Base-by-base conservation (phyloP, 331 rosid species). In the Pyracantha coccinea region DNA sequence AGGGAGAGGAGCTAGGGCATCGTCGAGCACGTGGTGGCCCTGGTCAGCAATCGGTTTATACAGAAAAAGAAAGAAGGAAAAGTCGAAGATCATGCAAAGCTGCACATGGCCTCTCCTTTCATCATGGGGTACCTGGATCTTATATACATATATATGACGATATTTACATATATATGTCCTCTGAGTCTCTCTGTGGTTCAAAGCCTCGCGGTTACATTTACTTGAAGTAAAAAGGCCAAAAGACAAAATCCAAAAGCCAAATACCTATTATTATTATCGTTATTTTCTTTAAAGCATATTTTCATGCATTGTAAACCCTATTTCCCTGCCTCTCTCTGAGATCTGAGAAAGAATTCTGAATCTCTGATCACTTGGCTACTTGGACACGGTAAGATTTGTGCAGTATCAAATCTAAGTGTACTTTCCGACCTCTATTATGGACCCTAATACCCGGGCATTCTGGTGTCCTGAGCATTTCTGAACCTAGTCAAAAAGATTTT, bases 31-130 rank as follows among this genome's bases (percentile, higher is more conserved):
- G 74, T 70, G 74, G 45, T 52, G 45, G 62, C 45, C 17, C 74
- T 67, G 33, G 17, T 68, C 38, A 45, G 1, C 58, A 28, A 38
- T 15, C 28, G 38, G 60, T 31, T 71, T 71, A 53, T 33, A 53
- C 50, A 53, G 8, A 53, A 55, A 55, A 59, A 59, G 31, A 59
- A 15, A 61, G 4, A 29, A 7, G 19, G 15, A 29, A 72, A 72
- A 72, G 67, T 72, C 68, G 68, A 38, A 24, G 57, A 57, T 27
- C 57, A 58, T 53, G 75, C 52, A 54, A 38, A 38, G 70, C 70
- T 7, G 50, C 76, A 72, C 68, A 72, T 58, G 76, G 57, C 66
- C 45, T 23, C 52, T 38, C 11, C 75, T 53, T 2, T 4, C n/a
- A 17, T n/a, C 29, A 33, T 55, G 66, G 28, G 21, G 5, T 38